Conservation (phyloP, 2,329 filamentous ascomycete genomes). For the Colletotrichum sublineola region DNA sequence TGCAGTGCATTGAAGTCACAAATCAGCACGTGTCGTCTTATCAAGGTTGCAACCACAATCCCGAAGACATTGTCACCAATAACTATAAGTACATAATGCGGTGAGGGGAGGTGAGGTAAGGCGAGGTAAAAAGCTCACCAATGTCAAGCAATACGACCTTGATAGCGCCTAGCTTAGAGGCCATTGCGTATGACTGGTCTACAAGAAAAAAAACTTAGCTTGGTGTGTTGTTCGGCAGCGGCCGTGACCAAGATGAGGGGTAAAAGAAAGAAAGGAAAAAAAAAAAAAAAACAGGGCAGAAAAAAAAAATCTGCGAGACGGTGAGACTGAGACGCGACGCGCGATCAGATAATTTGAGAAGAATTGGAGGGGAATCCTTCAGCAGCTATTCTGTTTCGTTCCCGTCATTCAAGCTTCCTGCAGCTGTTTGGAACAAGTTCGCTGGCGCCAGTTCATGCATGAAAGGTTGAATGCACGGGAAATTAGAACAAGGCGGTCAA, state of each 20-base stretch:
- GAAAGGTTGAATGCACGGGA: constrained; percentile 20
- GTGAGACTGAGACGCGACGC: constrained; percentile 25
- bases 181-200: constrained; percentile 47
- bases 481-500: constrained; percentile 43
- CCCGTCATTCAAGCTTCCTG: constrained; percentile 16
- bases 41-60: constrained; percentile 12
- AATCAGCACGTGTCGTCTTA: constrained; percentile 29
- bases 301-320: constrained; percentile 2
- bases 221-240: constrained; percentile 16
- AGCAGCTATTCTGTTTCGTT: constrained; percentile 23
- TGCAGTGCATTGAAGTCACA: constrained; percentile 51
- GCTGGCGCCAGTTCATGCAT: constrained; percentile 32
- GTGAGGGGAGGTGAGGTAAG: constrained; percentile 11
- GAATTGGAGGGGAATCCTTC: constrained; percentile 11
- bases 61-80: not conserved
- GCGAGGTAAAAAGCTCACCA: constrained; percentile 58
- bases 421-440: constrained; percentile 24
- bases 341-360: constrained; percentile 5
- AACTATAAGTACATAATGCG: not conserved
- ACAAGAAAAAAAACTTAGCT: not conserved
- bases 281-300: not conserved
- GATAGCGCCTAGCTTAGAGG: constrained; percentile 50
- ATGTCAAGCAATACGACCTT: constrained; percentile 70
- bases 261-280: not conserved
- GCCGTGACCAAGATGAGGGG: not conserved